These are phyloP conservation scores for Cordyceps pruinosa DNA, from an alignment of 2,329 filamentous ascomycete species.

Conservation along the genomic window DNA sequence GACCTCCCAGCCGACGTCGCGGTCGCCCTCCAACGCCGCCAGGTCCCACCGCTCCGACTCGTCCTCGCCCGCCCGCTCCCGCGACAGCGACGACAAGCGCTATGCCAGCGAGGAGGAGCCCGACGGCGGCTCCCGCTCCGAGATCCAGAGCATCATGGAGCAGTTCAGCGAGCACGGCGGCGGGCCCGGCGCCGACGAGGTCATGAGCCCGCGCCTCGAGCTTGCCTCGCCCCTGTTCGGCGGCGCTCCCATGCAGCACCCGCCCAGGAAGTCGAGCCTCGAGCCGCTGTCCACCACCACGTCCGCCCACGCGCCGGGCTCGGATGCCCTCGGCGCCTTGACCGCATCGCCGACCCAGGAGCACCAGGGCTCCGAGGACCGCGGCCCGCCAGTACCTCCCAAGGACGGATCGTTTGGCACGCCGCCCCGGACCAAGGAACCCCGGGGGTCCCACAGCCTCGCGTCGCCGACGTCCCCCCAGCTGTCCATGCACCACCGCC, in stretches of 20 bases:
- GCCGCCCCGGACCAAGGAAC: conserved; percentile 31
- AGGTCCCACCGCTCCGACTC: conserved; percentile 38
- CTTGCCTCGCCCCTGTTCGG: conserved; percentile 68
- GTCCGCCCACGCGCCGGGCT: conserved; percentile 37
- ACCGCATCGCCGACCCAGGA: conserved; percentile 34
- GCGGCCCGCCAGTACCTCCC: conserved; percentile 51
- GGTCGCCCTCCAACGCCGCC: conserved; percentile 50
- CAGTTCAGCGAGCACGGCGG: conserved; percentile 76
- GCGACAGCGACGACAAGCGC: conserved; percentile 50
- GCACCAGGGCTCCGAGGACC: conserved; percentile 33
- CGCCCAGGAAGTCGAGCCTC: conserved; percentile 79
- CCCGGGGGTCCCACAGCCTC: conserved; percentile 24
- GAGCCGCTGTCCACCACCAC: conserved; percentile 49
- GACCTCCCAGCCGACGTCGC: conserved; percentile 49
- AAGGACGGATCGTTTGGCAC: conserved; percentile 47
- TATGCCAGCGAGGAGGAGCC: conserved; percentile 55
- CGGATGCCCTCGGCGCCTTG: conserved; percentile 32
- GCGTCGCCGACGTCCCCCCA: conserved; percentile 39
- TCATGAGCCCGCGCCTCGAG: conserved; percentile 86
- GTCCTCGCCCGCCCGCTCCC: conserved; percentile 43
- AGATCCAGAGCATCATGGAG: conserved; percentile 97
- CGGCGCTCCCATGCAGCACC: conserved; percentile 59
- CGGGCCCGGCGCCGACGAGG: conserved; percentile 68
- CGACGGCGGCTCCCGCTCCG: conserved; percentile 65
- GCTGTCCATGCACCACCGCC: conserved; percentile 48